A percentile compares a stretch with the other conserved stretches of the same genome.
These are phyloP conservation scores for Brassica napus DNA, from an alignment of 345 rosid genomes.

Conservation along the genomic window DNA sequence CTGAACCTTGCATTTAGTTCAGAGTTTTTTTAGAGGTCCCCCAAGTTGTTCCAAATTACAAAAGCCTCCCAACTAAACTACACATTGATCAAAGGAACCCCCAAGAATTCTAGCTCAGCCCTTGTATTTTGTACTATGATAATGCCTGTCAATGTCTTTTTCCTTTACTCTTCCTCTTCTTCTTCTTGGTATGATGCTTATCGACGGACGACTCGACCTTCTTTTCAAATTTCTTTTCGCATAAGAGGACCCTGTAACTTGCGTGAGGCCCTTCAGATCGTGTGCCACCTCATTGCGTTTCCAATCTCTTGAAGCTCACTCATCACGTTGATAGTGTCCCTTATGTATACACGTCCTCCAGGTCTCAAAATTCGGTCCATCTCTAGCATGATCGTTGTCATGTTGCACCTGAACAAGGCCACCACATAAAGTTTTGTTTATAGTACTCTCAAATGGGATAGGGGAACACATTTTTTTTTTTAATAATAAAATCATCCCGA, in stretches of 20 bases:
- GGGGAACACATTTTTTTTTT: background rate
- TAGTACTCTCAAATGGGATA: background rate
- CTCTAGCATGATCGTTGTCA: constrained; percentile 90
- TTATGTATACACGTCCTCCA: constrained; percentile 85
- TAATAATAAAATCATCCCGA: too few species aligned
- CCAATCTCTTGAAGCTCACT: constrained; percentile 77
- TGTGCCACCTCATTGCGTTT: constrained; percentile 82
- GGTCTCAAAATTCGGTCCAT: constrained; percentile 98
- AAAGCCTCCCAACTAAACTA: too few species aligned
- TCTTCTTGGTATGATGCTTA: constrained; percentile 11
- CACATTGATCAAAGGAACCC: too few species aligned
- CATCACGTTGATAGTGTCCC: constrained; percentile 72
- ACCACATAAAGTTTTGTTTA: background rate
- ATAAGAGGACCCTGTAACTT: constrained; percentile 74
- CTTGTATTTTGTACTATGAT: background rate
- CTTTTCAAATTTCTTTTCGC: constrained; percentile 72
- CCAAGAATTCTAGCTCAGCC: background rate
- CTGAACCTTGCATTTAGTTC: background rate
- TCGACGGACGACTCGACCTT: constrained; percentile 33
- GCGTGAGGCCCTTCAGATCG: constrained; percentile 87
- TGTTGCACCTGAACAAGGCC: constrained; percentile 66
- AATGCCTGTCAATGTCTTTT: constrained; percentile 25
- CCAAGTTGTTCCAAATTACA: background rate
- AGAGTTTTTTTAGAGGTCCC: background rate
- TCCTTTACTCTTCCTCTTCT: constrained; percentile 31